Conservation (phyloP, 129 eudicot species). For the Cynara cardunculus region DNA sequence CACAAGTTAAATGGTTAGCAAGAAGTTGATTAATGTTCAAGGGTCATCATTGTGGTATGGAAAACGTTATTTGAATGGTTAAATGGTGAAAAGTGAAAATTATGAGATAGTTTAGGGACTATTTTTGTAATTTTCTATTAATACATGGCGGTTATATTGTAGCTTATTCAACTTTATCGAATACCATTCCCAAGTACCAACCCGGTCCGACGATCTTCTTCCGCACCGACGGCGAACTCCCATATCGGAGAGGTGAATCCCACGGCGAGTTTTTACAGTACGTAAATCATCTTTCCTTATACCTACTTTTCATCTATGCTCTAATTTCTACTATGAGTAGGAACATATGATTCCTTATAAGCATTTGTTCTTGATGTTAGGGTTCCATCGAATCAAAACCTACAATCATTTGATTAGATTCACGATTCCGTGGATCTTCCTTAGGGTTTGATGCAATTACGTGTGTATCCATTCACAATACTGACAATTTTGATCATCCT, state of each 20-base stretch:
- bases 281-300: not conserved
- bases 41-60: no score
- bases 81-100: not conserved
- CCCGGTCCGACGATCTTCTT: constrained; percentile 10
- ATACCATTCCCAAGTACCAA: not conserved
- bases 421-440: not conserved
- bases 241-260: not conserved
- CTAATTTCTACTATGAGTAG: not conserved
- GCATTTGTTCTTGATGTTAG: not conserved
- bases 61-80: no score
- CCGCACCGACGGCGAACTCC: constrained; percentile 10
- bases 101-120: not conserved
- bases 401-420: not conserved
- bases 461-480: not conserved
- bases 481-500: not conserved
- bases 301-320: not conserved
- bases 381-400: constrained; percentile 18
- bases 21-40: no score
- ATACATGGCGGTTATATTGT: not conserved
- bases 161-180: not conserved
- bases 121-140: not conserved
- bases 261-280: not conserved
- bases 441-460: constrained; percentile 6
- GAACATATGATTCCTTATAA: constrained; percentile 1
- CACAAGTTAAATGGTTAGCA: no score